phyloP scores from a whole-genome alignment of 2,329 filamentous ascomycete genomes.

The Stemphylium beticola region DNA sequence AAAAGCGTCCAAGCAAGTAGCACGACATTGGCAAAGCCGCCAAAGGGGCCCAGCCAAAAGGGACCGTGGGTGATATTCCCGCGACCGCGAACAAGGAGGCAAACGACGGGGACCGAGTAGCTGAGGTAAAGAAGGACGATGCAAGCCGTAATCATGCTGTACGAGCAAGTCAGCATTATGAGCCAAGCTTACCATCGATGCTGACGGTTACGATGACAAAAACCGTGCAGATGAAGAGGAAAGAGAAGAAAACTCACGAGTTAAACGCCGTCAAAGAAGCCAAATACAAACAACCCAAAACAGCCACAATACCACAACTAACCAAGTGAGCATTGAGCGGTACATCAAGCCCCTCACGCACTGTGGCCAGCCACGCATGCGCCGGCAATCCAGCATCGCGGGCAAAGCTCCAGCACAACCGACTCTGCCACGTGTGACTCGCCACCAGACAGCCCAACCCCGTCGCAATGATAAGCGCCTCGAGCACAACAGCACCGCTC shows the following conservation, averaged over 20 bases:
- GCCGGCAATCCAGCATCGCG: constrained; percentile 58
- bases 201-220: too few relatives aligned
- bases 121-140: constrained; percentile 50
- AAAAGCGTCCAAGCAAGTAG: constrained; percentile 57
- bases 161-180: too few relatives aligned
- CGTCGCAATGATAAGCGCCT: constrained; percentile 55
- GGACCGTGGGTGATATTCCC: constrained; percentile 53
- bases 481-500: constrained; percentile 55
- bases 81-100: constrained; percentile 54
- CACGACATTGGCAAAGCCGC: constrained; percentile 52
- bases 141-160: constrained; percentile 52
- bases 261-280: constrained; percentile 52
- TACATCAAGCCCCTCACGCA: constrained; percentile 52
- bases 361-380: constrained; percentile 49
- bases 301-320: constrained; percentile 53
- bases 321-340: constrained; percentile 54
- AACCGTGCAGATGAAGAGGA: too few relatives aligned
- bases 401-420: constrained; percentile 61
- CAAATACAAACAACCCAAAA: constrained; percentile 56
- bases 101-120: constrained; percentile 53
- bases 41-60: constrained; percentile 57
- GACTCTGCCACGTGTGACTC: constrained; percentile 58
- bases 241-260: constrained; percentile 33
- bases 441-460: constrained; percentile 56
- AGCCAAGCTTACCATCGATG: too few relatives aligned